Percentiles rank a stretch among this genome's conserved stretches.
phyloP scores from a whole-genome alignment of 2,329 filamentous ascomycete species.

The Fusarium sp. region DNA sequence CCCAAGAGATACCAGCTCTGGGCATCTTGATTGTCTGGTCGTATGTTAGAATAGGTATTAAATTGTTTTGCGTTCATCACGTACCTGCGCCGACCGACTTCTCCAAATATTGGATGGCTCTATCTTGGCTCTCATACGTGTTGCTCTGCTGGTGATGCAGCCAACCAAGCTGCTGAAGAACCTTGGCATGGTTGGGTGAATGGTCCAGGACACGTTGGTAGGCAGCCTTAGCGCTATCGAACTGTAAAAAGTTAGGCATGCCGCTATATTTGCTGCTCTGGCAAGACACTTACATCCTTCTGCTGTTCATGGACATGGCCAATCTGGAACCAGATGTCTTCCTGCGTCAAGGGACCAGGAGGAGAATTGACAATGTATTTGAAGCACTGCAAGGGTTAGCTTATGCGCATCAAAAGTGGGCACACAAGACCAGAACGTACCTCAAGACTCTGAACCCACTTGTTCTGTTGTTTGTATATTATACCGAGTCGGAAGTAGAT shows the following conservation, averaged over 20 bases:
- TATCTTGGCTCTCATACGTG: constrained; percentile 90
- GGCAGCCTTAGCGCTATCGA: constrained; percentile 89
- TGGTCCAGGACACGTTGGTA: constrained; percentile 94
- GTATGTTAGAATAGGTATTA: neutral
- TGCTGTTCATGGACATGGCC: constrained; percentile 98
- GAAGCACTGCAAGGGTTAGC: constrained; percentile 75
- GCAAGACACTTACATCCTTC: constrained; percentile 87
- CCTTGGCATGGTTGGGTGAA: constrained; percentile 96
- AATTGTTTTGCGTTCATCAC: constrained; percentile 41
- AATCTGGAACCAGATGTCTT: constrained; percentile 99
- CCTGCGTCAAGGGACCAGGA: constrained; percentile 90
- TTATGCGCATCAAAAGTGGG: neutral
- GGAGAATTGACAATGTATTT: constrained; percentile 96
- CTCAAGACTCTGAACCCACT: constrained; percentile 91
- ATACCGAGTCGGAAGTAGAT: constrained; percentile 99
- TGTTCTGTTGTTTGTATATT: constrained; percentile 98
- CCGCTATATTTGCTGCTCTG: neutral
- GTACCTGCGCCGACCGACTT: constrained; percentile 93
- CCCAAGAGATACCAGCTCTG: constrained; percentile 99
- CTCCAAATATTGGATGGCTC: constrained; percentile 95
- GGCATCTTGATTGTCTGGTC: constrained; percentile 86
- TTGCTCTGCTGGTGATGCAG: constrained; percentile 95
- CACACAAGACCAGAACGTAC: constrained; percentile 58
- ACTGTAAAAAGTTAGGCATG: constrained; percentile 65
- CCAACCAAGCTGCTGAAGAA: constrained; percentile 97